Base-by-base conservation (phyloP, 441 rosid species). In the Cnidoscolus chayamansa region DNA sequence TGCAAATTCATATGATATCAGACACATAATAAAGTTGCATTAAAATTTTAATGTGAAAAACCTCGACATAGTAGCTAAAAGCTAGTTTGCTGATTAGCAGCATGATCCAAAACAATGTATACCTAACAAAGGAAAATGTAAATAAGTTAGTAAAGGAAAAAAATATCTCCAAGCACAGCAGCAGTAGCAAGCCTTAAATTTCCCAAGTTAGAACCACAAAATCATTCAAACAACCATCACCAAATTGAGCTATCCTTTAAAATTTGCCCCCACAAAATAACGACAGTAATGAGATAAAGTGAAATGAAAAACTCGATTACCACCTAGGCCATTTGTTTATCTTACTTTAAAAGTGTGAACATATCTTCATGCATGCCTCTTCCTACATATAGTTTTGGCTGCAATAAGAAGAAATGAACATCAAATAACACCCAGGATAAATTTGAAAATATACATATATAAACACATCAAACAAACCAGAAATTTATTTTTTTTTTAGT, bases 1-100 rank as follows among this genome's bases (percentile, higher is more conserved):
- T 43, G 56, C 35, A 56, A 0, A 59, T 48, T 25, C 35, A 58
- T n/a, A 13, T 66, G 16, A 32, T 61, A 50, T 65, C 58, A 17
- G 17, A 31, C 31, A 49, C 16, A 6, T 12, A n/a, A 32, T 19
- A 35, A 48, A 65, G 10, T 13, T 17, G 2, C 1, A 20, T 40
- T 16, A 71, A 65, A 66, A 73, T 54, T 37, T 67, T 11, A 63
- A 72, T 56, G 69, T 58, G 68, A 57, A 74, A 49, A 80, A 93
- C 97, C 99, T 96, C 98, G 77, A 96, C 87, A 77, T 91, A 96
- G 83, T 90, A 96, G 90, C 99, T 93, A 85, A 96, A 93, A 49
- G 96, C 96, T 68, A 96, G 88, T 88, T 96, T 96, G 96, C 97
- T 78, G 70, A 90, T 85, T 68, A 96, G 84, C 62, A 96, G 77